Conservation (phyloP, 2,329 filamentous ascomycete species). For the Leptographium flavum region DNA sequence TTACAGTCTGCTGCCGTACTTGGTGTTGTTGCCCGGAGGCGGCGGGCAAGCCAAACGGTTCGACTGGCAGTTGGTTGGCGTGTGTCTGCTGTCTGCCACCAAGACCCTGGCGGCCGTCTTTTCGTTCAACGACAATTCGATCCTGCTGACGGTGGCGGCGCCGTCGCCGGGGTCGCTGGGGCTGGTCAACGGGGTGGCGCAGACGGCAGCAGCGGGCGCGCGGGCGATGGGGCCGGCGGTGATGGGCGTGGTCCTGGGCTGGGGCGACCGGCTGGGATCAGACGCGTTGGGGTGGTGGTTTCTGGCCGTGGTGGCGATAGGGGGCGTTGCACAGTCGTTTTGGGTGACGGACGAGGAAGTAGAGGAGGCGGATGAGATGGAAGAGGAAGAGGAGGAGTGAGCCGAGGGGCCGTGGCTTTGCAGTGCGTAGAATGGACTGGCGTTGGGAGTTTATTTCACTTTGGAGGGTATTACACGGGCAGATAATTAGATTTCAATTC, state of each 20-base stretch:
- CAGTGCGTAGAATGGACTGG: no score
- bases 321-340: conserved; percentile 1
- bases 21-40: conserved; percentile 2
- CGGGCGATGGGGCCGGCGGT: conserved; percentile 3
- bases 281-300: conserved; percentile 8
- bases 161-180: conserved; percentile 5
- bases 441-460: no score
- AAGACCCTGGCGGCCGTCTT: conserved; percentile 7
- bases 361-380: not conserved
- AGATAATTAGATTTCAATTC: no score
- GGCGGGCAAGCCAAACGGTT: conserved; percentile 1
- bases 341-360: conserved; percentile 6
- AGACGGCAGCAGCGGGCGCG: conserved; percentile 4
- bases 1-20: conserved; percentile 6
- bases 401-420: no score
- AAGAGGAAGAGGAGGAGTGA: not conserved
- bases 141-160: conserved; percentile 5
- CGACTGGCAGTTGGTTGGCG: not conserved
- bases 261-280: conserved; percentile 1
- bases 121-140: conserved; percentile 6
- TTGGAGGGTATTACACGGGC: no score
- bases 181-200: conserved; percentile 7
- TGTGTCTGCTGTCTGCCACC: not conserved
- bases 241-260: conserved; percentile 5
- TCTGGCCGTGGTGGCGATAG: not conserved